Base-by-base conservation (phyloP, 192 early-diverging fungal species). In the Spinellus fusiger region DNA sequence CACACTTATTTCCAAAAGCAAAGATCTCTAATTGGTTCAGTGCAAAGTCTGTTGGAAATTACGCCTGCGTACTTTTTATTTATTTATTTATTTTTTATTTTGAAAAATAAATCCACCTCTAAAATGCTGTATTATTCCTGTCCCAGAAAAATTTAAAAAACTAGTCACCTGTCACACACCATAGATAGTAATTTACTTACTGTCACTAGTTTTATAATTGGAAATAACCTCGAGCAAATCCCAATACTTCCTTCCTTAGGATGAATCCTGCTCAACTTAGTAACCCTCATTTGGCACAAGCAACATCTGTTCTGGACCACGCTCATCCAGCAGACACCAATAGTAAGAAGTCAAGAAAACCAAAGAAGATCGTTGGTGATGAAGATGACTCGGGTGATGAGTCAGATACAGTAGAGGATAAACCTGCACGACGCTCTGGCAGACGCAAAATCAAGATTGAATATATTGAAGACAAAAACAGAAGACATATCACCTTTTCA, bases 391-490 rank as follows among this genome's bases (percentile, higher is more conserved):
- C 83, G 27, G 66, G 64, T 27, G 64, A 66, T 53, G 59, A 61
- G 0, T 61, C 59, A 1, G 59, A 61, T 0, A 18, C 6, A n/a
- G 40, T 12, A 3, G 40, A 44, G 18, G 64, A 59, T 20, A 83
- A 84, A 55, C 65, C 64, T 50, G 77, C 78, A 49, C 88, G 89
- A 71, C 80, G 86, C 3, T 75, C 84, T 22, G 92, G 92, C 2
- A 81, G 94, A 51, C 79, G 94, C 68, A 95, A 95, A 76, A 94
- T 96, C 77, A 93, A 93, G 75, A 96, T 96, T 69, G 90, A 93
- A 65, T 94, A 89, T 64, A 96, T 96, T 40, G 88, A 92, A 49
- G 94, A 95, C 71, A 94, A 94, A 76, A 86, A 84, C 57, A 76
- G 92, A 65, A 82, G 94, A 52, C 92, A 93, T 63, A 94, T 95